Evolutionary conservation across 306 rosid species (phyloP), one percentile per base, ranked within the genome.

Genomic region (Cyclanthera cordifolia): DNA sequence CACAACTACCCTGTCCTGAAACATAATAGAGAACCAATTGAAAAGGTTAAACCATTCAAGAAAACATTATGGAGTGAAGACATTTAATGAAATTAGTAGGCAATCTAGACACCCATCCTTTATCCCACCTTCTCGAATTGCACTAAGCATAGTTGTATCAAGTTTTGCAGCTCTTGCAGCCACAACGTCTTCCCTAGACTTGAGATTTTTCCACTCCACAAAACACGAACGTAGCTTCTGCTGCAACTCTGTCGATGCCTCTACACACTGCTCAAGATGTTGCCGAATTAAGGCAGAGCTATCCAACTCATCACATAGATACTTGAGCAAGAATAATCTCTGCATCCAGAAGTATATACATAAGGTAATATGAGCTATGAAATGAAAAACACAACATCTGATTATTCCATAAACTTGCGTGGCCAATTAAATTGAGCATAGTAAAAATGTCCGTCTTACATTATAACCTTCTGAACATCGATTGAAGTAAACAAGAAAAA

Each of bases 181-280:
- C 67, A 94, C 66, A 53, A 82, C 74, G 50, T 90, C 99, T 85
- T 90, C 97, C 83, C 82, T 86, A 11, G 68, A 77, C 81, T 88
- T 94, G 73, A 94, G 96, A 75, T 53, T 84, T 79, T 90, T 94
- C 96, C 91, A 94, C 78, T 94, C 99, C 13, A 46, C 81, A 70
- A 84, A 78, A 39, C 73, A 81, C 0, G 87, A 72, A 27, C 97
- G 99, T 84, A 90, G 74, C 54, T 88, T 94, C 74, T 94, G 99
- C 80, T 88, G 94, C 77, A 87, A 86, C 69, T 94, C 97, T 47
- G 70, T 78, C 0, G 95, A 85, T 57, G 80, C 65, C 82, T 94
- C 97, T 9, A 88, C 72, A 85, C 95, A 94, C 19, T 88, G 95
- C 80, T 94, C 99, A 75, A 94, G 90, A 82, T 94, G 97, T 74